Conservation (phyloP, 192 early-diverging fungal genomes). For the Dissophora globulifera region DNA sequence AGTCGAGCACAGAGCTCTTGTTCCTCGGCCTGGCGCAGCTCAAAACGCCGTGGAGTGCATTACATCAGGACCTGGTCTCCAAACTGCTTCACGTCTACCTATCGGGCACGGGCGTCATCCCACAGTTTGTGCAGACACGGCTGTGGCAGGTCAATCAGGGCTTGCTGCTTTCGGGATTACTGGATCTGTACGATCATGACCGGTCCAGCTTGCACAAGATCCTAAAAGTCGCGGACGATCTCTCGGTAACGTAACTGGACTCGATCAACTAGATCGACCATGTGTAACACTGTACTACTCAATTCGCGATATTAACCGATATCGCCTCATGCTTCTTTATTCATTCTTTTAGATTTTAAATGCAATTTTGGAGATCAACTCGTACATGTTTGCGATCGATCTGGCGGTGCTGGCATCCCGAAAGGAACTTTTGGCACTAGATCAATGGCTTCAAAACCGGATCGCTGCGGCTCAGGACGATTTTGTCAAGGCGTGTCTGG, state of each 20-base stretch:
- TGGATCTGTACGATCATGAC: conserved; percentile 81
- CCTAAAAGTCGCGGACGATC: conserved; percentile 82
- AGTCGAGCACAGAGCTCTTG: conserved; percentile 77
- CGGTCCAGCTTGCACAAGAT: conserved; percentile 64
- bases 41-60: conserved; percentile 56
- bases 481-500: conserved; percentile 78
- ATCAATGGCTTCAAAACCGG: conserved; percentile 86
- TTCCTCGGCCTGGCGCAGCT: conserved; percentile 76
- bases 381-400: conserved; percentile 79
- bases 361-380: conserved; percentile 74
- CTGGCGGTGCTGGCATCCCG: conserved; percentile 82
- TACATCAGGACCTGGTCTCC: conserved; percentile 73
- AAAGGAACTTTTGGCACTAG: conserved; percentile 80
- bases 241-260: too few relatives aligned
- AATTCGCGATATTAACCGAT: too few relatives aligned
- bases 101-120: conserved; percentile 66
- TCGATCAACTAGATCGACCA: too few relatives aligned
- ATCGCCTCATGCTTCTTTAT: neutral
- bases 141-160: conserved; percentile 75
- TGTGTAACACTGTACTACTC: too few relatives aligned
- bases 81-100: conserved; percentile 73
- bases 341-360: conserved; percentile 65
- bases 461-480: conserved; percentile 66
- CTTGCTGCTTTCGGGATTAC: conserved; percentile 68
- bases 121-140: conserved; percentile 69